Conservation (phyloP, 495 filamentous ascomycete species). For the Penicillium alfredii region DNA sequence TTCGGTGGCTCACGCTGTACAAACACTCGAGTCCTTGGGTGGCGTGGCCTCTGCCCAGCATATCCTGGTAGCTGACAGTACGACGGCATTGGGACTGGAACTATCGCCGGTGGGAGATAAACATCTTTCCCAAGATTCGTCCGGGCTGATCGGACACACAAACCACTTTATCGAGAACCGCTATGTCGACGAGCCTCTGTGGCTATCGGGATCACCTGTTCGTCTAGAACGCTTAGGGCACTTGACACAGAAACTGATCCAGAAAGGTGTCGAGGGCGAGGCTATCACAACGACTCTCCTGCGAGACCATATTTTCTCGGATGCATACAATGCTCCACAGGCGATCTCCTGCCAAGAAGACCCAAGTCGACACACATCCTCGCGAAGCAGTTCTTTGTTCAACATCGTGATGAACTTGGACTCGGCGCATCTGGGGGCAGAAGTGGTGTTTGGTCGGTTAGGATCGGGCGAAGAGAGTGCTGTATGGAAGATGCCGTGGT, state of each 20-base stretch:
- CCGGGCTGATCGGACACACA: constrained; percentile 51
- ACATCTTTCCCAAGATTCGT: constrained; percentile 40
- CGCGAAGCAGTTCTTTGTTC: constrained; percentile 24
- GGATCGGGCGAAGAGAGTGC: constrained; percentile 27
- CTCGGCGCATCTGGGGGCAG: constrained; percentile 16
- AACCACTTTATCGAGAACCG: constrained; percentile 56
- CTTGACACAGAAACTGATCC: constrained; percentile 28
- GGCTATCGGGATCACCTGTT: constrained; percentile 48
- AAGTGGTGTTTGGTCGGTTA: constrained; percentile 28
- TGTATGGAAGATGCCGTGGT: constrained; percentile 27
- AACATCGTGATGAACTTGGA: constrained; percentile 39
- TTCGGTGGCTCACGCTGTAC: constrained; percentile 47
- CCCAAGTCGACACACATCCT: constrained; percentile 11
- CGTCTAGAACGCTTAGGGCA: constrained; percentile 43
- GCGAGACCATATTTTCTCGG: constrained; percentile 29
- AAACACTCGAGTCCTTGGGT: constrained; percentile 34
- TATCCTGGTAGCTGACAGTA: constrained; percentile 54
- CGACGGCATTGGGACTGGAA: constrained; percentile 51
- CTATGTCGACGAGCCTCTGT: constrained; percentile 44
- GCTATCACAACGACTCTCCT: constrained; percentile 18
- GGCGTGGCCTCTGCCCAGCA: constrained; percentile 59
- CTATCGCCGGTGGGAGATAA: constrained; percentile 50
- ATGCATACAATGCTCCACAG: constrained; percentile 29
- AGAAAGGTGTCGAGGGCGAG: constrained; percentile 15
- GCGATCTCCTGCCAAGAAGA: constrained; percentile 31